Conservation (phyloP, 495 filamentous ascomycete genomes). For the Podospora bellae-mahoneyi region DNA sequence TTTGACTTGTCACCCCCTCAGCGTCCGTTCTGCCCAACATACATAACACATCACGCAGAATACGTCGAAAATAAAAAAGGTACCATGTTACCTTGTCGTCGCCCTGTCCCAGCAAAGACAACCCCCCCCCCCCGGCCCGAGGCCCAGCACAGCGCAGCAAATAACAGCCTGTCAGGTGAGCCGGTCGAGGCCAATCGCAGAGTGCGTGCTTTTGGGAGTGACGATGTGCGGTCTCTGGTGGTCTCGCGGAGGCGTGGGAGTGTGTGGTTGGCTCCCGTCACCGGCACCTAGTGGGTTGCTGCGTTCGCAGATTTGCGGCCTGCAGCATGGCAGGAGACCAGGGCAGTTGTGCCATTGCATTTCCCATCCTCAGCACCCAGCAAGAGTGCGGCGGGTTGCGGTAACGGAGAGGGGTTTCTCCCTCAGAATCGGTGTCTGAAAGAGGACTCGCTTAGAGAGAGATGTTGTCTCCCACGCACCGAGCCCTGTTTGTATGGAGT, state of each 20-base stretch:
- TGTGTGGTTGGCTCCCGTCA: conserved; percentile 26
- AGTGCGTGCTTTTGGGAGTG: neutral
- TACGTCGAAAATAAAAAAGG: neutral
- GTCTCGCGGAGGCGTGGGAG: conserved; percentile 18
- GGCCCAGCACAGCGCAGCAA: neutral
- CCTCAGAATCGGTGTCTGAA: neutral
- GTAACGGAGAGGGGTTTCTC: neutral
- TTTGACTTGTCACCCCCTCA: neutral
- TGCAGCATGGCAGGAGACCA: neutral
- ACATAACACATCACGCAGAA: neutral
- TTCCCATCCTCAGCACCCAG: neutral
- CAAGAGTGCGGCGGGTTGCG: neutral
- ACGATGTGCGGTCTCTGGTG: neutral
- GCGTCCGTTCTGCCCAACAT: neutral
- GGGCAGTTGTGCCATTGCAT: neutral
- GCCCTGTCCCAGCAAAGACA: neutral
- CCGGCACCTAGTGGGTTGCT: neutral
- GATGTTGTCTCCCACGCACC: neutral
- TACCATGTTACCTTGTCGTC: neutral
- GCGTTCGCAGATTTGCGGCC: neutral
- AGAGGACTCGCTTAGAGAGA: neutral
- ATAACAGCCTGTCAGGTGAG: neutral
- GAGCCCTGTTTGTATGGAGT: neutral
- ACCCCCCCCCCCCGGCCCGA: too few relatives aligned
- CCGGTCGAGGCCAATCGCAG: neutral